phyloP scores from a whole-genome alignment of 257 asterid genomes.

The Coffea eugenioides region DNA sequence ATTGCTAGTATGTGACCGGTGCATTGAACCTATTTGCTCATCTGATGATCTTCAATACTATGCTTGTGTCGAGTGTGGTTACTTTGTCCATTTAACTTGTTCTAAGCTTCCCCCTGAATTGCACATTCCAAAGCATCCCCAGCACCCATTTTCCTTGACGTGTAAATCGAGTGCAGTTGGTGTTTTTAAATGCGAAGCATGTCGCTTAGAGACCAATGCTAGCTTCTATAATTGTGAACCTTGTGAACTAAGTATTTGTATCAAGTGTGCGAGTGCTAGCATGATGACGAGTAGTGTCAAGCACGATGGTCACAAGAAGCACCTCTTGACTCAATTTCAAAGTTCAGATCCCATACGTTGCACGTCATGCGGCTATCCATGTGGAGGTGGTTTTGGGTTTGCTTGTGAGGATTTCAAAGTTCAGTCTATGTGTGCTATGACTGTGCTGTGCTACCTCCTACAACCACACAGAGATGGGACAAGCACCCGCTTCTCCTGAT shows the following conservation, averaged over 20 bases:
- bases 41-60: not conserved
- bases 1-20: not conserved
- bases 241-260: not conserved
- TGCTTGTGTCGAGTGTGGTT: not conserved
- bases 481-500: not conserved
- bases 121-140: not conserved
- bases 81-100: not conserved
- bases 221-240: not conserved
- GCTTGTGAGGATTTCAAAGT: not conserved
- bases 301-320: not conserved
- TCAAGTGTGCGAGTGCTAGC: not conserved
- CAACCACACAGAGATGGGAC: not conserved
- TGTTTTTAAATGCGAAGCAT: not conserved
- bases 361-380: no score
- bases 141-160: not conserved
- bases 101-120: not conserved
- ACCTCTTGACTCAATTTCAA: not conserved
- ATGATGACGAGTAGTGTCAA: not conserved
- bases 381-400: not conserved
- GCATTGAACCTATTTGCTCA: not conserved
- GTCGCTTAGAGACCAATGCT: accelerated
- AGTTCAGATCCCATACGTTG: no score
- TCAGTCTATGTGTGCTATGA: not conserved
- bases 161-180: accelerated
- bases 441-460: not conserved